Evolutionary conservation across 2,329 filamentous ascomycete species (phyloP), one percentile per base, ranked within the genome.

Genomic region (Lasiodiplodia citricola): DNA sequence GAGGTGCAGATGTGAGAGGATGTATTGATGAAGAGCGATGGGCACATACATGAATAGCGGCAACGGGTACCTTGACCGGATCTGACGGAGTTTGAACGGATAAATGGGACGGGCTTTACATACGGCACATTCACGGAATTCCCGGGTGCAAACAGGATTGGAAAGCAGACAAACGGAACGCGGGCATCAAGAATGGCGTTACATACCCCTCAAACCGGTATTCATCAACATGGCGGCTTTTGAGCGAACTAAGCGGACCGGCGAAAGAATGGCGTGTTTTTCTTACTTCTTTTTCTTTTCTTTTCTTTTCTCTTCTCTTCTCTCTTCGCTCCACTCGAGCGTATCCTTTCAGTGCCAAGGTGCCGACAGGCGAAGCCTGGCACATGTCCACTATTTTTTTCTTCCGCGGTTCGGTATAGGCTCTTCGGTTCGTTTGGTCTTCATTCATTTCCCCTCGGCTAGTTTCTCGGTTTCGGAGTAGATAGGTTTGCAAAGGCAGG

Each of bases 181-280:
- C 31, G 60, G 47, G 60, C 60, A 64, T 64, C 60, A 64, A 64
- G 60, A 64, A 37, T 64, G 60, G 60, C 60, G 60, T 64, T 64
- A 64, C 60, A 64, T 64, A 64, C 60, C 60, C 60, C 60, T 64
- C n/a, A 38, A 64, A 64, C 21, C 25, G 28, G 35, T 31, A 25
- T 50, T 63, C 44, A 44, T 58, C 21, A 25, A 50, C 6, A 44
- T 13, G 25, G 44, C 16, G 25, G 58, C 44, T 52, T 38, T 28
- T 64, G n/a, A 38, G 47, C 11, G 35, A 50, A 38, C n/a, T n/a
- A 28, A 14, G 31, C 37, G 47, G 60, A 25, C 5, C 13, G 60
- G 60, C 60, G 60, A 64, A 64, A 63, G 44, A 63, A 16, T 37
- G 58, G 44, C 58, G 41, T 51, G 31, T 23, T 5, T 63, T 52